Evolutionary conservation across 2,329 filamentous ascomycete genomes (phyloP).

Genomic region (Aspergillaceae sp.): DNA sequence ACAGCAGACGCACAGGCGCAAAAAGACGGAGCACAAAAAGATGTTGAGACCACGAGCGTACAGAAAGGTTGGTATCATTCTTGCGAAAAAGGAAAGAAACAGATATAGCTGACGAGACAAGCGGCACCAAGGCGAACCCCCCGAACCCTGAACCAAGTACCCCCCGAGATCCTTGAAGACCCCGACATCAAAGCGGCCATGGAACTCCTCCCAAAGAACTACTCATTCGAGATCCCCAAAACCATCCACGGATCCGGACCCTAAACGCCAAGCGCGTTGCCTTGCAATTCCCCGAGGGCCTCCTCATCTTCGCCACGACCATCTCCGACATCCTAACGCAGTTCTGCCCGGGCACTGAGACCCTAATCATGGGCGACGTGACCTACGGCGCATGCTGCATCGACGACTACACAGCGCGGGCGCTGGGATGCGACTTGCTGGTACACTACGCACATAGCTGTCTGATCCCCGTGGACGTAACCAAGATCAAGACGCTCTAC

Average conservation of each 20-base stretch:
- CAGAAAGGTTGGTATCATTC: slow-evolving; percentile 26
- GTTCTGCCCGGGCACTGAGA: slow-evolving; percentile 87
- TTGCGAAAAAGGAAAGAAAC: background rate
- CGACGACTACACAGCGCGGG: slow-evolving; percentile 92
- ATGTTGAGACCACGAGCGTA: slow-evolving; percentile 52
- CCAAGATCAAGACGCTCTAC: slow-evolving; percentile 93
- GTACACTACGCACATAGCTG: slow-evolving; percentile 98
- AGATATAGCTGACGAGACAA: slow-evolving; percentile 26
- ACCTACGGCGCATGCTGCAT: slow-evolving; percentile 98
- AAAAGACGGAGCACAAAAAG: slow-evolving; percentile 53
- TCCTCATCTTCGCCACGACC: slow-evolving; percentile 91
- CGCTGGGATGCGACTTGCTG: slow-evolving; percentile 84
- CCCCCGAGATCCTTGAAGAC: slow-evolving; percentile 76
- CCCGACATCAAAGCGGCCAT: slow-evolving; percentile 80
- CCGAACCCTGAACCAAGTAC: slow-evolving; percentile 83
- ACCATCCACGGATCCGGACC: slow-evolving; percentile 89
- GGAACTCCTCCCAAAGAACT: slow-evolving; percentile 80
- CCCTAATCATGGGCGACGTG: slow-evolving; percentile 97
- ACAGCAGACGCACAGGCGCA: slow-evolving; percentile 51
- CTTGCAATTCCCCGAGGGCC: slow-evolving; percentile 93
- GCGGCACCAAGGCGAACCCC: slow-evolving; percentile 64
- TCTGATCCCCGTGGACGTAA: slow-evolving; percentile 90
- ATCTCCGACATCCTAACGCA: slow-evolving; percentile 92
- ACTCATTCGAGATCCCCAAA: slow-evolving; percentile 97
- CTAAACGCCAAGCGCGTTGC: slow-evolving; percentile 73